A percentile compares a stretch with the other conserved stretches of the same genome.
Conservation (phyloP, 306 rosid genomes). For the Lathyrus aphaca region DNA sequence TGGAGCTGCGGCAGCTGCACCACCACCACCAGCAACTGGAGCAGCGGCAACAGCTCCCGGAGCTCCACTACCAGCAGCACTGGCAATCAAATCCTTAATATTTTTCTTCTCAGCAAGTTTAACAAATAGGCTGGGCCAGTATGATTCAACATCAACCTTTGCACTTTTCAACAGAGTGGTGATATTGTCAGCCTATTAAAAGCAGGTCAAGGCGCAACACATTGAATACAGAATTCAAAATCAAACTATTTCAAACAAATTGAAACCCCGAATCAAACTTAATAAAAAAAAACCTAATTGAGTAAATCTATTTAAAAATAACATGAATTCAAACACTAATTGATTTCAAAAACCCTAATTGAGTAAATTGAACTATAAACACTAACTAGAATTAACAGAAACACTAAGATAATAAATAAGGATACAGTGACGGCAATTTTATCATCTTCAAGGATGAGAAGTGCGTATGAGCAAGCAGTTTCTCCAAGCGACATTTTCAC, state of each 20-base stretch:
- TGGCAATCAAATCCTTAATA: constrained; percentile 67
- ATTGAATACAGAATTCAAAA: neutral
- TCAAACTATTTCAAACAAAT: neutral
- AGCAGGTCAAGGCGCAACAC: constrained; percentile 39
- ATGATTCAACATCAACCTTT: constrained; percentile 58
- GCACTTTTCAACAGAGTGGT: constrained; percentile 62
- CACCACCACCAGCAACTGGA: constrained; percentile 53
- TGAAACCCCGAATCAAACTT: neutral
- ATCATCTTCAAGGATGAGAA: constrained; percentile 68
- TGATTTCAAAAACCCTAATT: too few relatives aligned
- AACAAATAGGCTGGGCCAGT: constrained; percentile 73
- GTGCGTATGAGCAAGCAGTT: constrained; percentile 69
- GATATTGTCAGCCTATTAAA: constrained; percentile 71
- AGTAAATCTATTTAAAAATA: too few relatives aligned
- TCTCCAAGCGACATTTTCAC: constrained; percentile 58
- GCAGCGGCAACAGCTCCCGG: constrained; percentile 60
- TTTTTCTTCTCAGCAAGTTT: constrained; percentile 74
- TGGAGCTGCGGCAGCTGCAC: constrained; percentile 62
- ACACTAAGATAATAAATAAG: constrained; percentile 12
- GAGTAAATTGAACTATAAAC: too few relatives aligned
- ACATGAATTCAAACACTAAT: too few relatives aligned
- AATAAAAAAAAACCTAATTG: too few relatives aligned
- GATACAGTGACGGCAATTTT: constrained; percentile 66
- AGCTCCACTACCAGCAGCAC: constrained; percentile 69
- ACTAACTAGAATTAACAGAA: too few relatives aligned